Evolutionary conservation across 306 rosid species (phyloP).

Genomic region (Vigna hirtella): DNA sequence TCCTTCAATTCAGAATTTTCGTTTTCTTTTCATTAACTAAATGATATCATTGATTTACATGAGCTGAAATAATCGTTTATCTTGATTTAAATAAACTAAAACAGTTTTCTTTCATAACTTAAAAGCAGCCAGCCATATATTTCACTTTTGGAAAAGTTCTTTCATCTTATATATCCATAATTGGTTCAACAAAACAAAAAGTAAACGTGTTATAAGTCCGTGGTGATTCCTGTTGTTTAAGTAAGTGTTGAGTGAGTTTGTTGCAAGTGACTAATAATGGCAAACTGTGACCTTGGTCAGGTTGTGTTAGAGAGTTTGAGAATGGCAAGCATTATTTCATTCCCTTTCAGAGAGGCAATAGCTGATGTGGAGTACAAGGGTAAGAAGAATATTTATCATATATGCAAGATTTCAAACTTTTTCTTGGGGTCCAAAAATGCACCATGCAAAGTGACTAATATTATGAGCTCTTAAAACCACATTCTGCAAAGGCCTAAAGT

Average conservation of each 20-base stretch:
- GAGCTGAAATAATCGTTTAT: no score
- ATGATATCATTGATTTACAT: no score
- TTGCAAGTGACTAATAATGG: conserved; percentile 35
- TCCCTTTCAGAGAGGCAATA: conserved; percentile 91
- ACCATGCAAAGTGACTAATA: conserved; percentile 27
- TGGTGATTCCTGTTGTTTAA: not conserved
- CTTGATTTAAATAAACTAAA: no score
- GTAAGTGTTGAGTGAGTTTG: conserved; percentile 1
- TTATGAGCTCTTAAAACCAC: not conserved
- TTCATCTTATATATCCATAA: not conserved
- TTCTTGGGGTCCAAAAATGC: conserved; percentile 4
- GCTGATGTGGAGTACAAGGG: conserved; percentile 93
- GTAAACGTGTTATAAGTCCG: not conserved
- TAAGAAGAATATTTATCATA: conserved; percentile 40
- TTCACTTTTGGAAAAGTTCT: not conserved
- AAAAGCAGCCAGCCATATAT: not conserved
- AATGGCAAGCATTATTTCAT: conserved; percentile 91
- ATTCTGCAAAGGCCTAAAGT: not conserved
- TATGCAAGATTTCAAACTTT: conserved; percentile 2
- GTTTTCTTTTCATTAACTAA: no score
- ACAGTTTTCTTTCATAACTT: not conserved
- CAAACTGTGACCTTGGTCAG: conserved; percentile 53
- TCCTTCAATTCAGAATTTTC: no score
- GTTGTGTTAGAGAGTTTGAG: conserved; percentile 89
- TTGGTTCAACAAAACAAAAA: not conserved